Evolutionary conservation across 768 basidiomycete genomes (phyloP).

Genomic region (Collybia nuda): DNA sequence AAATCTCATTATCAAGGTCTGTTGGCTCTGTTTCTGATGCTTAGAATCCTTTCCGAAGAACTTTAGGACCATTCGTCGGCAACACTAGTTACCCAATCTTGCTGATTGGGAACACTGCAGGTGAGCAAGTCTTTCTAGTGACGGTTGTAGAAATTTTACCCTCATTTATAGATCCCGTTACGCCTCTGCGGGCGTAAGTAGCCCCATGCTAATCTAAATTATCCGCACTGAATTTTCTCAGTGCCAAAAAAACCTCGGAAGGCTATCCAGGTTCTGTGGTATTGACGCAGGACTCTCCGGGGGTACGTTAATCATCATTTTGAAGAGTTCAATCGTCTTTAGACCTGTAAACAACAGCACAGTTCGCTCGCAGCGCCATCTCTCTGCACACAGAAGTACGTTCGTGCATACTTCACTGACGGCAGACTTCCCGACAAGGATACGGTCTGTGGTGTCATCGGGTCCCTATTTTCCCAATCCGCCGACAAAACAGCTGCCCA

Average conservation of each 20-base stretch:
- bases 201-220: neutral
- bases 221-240: slow-evolving; percentile 7
- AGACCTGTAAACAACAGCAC: slow-evolving; percentile 12
- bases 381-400: slow-evolving; percentile 21
- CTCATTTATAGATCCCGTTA: slow-evolving; percentile 19
- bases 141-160: neutral
- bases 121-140: slow-evolving; percentile 4
- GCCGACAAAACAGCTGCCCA: too few relatives aligned
- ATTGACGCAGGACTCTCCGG: slow-evolving; percentile 39
- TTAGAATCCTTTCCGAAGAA: neutral
- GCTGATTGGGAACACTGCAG: slow-evolving; percentile 23
- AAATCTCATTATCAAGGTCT: slow-evolving; percentile 22
- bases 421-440: slow-evolving; percentile 38
- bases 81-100: slow-evolving; percentile 31
- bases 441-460: slow-evolving; percentile 36
- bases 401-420: slow-evolving; percentile 38
- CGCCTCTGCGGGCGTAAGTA: slow-evolving; percentile 23
- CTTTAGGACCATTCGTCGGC: slow-evolving; percentile 23
- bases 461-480: neutral
- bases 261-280: slow-evolving; percentile 38
- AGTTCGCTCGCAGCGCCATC: slow-evolving; percentile 23
- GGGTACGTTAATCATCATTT: slow-evolving; percentile 25
- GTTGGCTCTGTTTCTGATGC: neutral
- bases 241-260: slow-evolving; percentile 37
- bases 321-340: neutral